A percentile compares a stretch with the other conserved stretches of the same genome.
These are phyloP conservation scores for Sungouiozyma ichnusensis DNA, from an alignment of 805 yeast genomes.

Conservation along the genomic window DNA sequence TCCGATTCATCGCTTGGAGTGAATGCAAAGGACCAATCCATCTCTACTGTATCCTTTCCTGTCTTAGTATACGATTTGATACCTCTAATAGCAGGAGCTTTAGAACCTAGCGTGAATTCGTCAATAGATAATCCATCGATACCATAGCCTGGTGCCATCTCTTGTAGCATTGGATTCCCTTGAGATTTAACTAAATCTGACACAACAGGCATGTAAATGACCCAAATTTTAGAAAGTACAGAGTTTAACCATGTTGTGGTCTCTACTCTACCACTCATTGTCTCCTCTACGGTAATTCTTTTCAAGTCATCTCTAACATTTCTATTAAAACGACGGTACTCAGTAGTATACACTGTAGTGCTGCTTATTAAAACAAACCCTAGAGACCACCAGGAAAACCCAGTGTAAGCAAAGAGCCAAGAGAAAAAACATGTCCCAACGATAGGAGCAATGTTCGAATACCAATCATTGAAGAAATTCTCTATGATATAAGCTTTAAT, in stretches of 20 bases:
- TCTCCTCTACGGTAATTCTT: conserved; percentile 52
- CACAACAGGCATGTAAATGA: conserved; percentile 76
- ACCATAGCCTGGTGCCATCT: conserved; percentile 74
- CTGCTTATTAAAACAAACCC: conserved; percentile 49
- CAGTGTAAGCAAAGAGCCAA: conserved; percentile 53
- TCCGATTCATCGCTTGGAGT: conserved; percentile 76
- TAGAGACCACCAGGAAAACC: conserved; percentile 56
- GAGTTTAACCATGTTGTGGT: conserved; percentile 76
- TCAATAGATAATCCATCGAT: conserved; percentile 64
- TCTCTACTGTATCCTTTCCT: conserved; percentile 58
- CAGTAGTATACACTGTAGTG: conserved; percentile 59
- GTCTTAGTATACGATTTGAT: conserved; percentile 63
- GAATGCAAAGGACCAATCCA: conserved; percentile 78
- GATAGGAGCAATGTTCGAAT: conserved; percentile 54
- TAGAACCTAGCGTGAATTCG: conserved; percentile 71
- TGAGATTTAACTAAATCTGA: conserved; percentile 62
- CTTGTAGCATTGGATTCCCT: conserved; percentile 59
- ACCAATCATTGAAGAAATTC: conserved; percentile 61
- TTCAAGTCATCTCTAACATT: conserved; percentile 68
- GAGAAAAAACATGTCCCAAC: conserved; percentile 64
- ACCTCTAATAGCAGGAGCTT: conserved; percentile 65
- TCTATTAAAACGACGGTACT: conserved; percentile 65
- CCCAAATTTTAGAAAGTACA: conserved; percentile 75
- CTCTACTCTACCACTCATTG: conserved; percentile 52
- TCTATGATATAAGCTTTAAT: conserved; percentile 55